These are phyloP conservation scores for Malus hybrid DNA, from an alignment of 331 rosid genomes.

Conservation along the genomic window DNA sequence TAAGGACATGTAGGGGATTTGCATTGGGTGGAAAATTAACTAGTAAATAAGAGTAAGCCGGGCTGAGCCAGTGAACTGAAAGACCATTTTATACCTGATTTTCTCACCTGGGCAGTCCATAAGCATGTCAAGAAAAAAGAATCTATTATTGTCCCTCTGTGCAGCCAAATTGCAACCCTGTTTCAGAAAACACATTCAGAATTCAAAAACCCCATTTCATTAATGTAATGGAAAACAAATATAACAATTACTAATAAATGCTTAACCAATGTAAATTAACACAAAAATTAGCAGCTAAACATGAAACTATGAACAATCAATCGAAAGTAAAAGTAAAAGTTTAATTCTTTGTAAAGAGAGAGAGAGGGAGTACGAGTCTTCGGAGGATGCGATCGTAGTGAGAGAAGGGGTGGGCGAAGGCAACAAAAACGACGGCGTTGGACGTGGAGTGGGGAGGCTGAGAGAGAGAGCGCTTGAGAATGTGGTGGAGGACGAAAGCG, in stretches of 20 bases:
- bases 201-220: neutral
- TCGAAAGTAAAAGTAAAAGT: neutral
- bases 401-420: slow-evolving; percentile 64
- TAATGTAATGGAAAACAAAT: neutral
- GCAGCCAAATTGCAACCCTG: slow-evolving; percentile 92
- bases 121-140: slow-evolving; percentile 83
- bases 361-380: slow-evolving; percentile 44
- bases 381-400: slow-evolving; percentile 83
- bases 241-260: neutral
- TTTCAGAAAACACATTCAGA: slow-evolving; percentile 5
- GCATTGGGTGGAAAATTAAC: neutral
- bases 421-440: slow-evolving; percentile 54
- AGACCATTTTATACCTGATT: slow-evolving; percentile 17
- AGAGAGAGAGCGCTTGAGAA: slow-evolving; percentile 59
- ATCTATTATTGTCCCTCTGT: slow-evolving; percentile 58
- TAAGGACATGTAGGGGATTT: neutral
- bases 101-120: slow-evolving; percentile 84
- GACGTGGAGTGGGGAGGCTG: slow-evolving; percentile 27
- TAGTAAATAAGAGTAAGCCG: neutral
- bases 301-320: neutral
- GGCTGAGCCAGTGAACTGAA: neutral
- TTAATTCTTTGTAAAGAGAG: neutral
- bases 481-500: slow-evolving; percentile 79
- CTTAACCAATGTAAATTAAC: neutral
- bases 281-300: neutral